Evolutionary conservation across 352 stramenopile species (phyloP).

Genomic region (Bremia lactucae): DNA sequence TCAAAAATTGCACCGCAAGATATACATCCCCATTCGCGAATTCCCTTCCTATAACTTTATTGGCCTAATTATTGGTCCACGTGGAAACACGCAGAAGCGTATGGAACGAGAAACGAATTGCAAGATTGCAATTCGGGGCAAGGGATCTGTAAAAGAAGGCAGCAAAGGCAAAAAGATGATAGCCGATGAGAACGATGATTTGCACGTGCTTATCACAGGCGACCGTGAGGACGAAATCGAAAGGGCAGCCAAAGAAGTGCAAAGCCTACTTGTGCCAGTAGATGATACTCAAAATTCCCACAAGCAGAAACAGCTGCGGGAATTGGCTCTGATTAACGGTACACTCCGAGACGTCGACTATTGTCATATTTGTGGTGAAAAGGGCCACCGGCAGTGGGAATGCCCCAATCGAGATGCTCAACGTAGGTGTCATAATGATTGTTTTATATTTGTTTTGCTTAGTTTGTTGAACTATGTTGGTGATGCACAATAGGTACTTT

Average conservation of each 20-base stretch:
- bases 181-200: conserved; percentile 92
- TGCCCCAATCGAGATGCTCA: conserved; percentile 85
- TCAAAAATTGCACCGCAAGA: conserved; percentile 91
- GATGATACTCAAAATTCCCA: conserved; percentile 91
- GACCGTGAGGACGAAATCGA: conserved; percentile 84
- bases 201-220: conserved; percentile 91
- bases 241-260: conserved; percentile 80
- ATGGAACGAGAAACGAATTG: conserved; percentile 97
- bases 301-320: conserved; percentile 97
- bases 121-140: conserved; percentile 97
- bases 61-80: conserved; percentile 96
- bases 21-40: conserved; percentile 96
- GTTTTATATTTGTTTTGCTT: conserved; percentile 1
- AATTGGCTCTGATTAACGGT: conserved; percentile 98
- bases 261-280: conserved; percentile 85
- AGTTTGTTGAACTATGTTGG: conserved; percentile 3
- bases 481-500: conserved; percentile 39
- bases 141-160: conserved; percentile 95
- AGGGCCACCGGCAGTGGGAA: conserved; percentile 95
- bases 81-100: conserved; percentile 98
- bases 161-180: conserved; percentile 89
- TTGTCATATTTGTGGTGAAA: conserved; percentile 96
- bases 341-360: conserved; percentile 96
- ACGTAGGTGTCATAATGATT: conserved; percentile 35
- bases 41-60: conserved; percentile 99